Conservation (phyloP, 1,284 basidiomycete species). For the Malassezia vespertilionis region DNA sequence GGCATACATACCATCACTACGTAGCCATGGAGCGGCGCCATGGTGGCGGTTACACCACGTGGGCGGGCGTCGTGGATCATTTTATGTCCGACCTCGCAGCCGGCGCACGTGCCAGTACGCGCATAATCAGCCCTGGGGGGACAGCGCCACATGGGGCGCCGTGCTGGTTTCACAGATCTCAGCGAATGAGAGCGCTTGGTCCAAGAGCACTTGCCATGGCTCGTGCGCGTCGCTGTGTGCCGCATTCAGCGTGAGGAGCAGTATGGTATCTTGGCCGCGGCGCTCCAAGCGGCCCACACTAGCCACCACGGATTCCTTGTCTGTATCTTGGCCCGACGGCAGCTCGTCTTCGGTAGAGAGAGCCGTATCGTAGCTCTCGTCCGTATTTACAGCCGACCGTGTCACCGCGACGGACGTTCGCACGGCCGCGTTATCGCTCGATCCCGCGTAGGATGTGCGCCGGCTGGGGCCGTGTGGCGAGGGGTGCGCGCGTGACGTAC, state of each 20-base stretch:
- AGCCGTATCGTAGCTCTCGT: slow-evolving; percentile 3
- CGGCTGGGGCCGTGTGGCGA: slow-evolving; percentile 5
- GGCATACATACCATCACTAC: slow-evolving; percentile 10
- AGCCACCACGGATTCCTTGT: slow-evolving; percentile 7
- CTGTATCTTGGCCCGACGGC: slow-evolving; percentile 5
- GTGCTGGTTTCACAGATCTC: too few relatives aligned
- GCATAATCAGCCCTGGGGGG: too few relatives aligned
- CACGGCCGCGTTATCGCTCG: neutral
- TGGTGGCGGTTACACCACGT: too few relatives aligned
- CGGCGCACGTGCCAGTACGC: too few relatives aligned
- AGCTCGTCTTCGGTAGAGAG: slow-evolving; percentile 16
- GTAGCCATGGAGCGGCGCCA: too few relatives aligned
- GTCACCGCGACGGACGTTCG: neutral
- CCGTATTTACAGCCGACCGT: neutral
- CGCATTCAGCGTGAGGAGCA: slow-evolving; percentile 9
- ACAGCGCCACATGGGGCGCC: too few relatives aligned
- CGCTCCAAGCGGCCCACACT: neutral
- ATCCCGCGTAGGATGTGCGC: neutral
- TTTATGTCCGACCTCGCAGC: too few relatives aligned
- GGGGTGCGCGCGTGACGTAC: neutral
- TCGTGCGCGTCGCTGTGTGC: neutral
- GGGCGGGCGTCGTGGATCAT: too few relatives aligned
- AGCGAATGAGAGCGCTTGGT: slow-evolving; percentile 6
- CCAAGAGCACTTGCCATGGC: slow-evolving; percentile 1
- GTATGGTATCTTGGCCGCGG: neutral